Conservation (phyloP, 352 stramenopile genomes). For the Globisporangium cylindrosporum region DNA sequence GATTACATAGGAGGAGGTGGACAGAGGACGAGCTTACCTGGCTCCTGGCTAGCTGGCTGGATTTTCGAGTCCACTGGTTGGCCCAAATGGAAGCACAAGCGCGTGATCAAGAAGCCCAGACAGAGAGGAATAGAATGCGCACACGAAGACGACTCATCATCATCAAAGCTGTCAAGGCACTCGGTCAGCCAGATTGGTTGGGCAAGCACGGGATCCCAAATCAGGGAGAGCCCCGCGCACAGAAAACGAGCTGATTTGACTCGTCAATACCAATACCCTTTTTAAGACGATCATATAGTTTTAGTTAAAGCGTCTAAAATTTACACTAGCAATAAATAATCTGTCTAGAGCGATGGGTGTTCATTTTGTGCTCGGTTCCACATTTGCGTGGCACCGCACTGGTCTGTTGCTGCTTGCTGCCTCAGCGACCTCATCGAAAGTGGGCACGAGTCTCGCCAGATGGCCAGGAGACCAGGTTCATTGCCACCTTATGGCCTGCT, state of each 20-base stretch:
- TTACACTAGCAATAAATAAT: neutral
- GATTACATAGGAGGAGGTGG: neutral
- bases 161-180: neutral
- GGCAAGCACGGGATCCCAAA: neutral
- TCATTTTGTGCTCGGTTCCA: neutral
- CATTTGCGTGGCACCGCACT: neutral
- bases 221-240: neutral
- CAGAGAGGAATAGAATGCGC: neutral
- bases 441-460: too few relatives aligned
- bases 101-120: neutral
- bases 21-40: neutral
- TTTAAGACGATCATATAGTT: neutral
- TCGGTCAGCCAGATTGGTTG: neutral
- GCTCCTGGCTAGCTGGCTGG: neutral
- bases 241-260: neutral
- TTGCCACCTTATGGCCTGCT: too few relatives aligned
- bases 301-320: neutral
- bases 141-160: neutral
- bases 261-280: neutral
- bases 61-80: neutral
- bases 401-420: too few relatives aligned
- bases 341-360: neutral
- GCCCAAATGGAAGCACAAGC: neutral
- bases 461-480: too few relatives aligned
- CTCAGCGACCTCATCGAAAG: too few relatives aligned